Conservation (phyloP, 495 filamentous ascomycete genomes). For the Annulohypoxylon stygium region DNA sequence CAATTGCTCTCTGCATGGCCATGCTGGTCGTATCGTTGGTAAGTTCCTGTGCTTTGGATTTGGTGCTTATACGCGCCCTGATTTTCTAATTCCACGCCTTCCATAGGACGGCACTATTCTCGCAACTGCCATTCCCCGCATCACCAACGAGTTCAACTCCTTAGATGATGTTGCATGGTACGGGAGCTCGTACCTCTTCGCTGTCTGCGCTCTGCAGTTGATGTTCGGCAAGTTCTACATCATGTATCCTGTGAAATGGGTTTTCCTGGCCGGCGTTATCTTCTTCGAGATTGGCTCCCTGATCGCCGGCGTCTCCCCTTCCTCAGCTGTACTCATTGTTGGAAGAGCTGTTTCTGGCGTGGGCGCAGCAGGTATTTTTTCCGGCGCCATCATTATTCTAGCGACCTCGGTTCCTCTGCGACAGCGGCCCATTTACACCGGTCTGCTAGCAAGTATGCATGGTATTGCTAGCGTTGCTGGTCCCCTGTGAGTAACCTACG, state of each 20-base stretch:
- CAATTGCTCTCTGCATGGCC: constrained; percentile 34
- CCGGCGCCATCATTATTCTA: constrained; percentile 63
- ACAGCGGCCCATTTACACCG: constrained; percentile 42
- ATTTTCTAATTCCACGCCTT: constrained; percentile 4
- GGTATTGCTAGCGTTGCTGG: constrained; percentile 34
- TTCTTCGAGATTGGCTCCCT: constrained; percentile 62
- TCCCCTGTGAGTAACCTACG: constrained; percentile 21
- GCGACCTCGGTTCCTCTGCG: constrained; percentile 55
- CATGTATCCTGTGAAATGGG: constrained; percentile 60
- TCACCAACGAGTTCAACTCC: constrained; percentile 60
- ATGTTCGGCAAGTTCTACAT: constrained; percentile 64
- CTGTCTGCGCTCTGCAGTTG: constrained; percentile 58
- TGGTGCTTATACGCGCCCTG: not conserved
- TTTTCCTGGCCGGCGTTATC: constrained; percentile 56
- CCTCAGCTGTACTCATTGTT: constrained; percentile 56
- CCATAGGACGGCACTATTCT: constrained; percentile 52
- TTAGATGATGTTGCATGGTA: constrained; percentile 67
- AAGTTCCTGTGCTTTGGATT: constrained; percentile 48
- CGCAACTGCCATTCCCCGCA: constrained; percentile 57
- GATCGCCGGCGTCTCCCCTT: constrained; percentile 28
- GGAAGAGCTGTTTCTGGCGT: constrained; percentile 66
- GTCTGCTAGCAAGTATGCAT: constrained; percentile 26
- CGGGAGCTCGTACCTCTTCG: constrained; percentile 63
- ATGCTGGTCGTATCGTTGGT: constrained; percentile 56
- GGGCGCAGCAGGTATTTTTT: constrained; percentile 59